Conservation (phyloP, 176 grass and related monocot species). For the Coix lacrymajobi region DNA sequence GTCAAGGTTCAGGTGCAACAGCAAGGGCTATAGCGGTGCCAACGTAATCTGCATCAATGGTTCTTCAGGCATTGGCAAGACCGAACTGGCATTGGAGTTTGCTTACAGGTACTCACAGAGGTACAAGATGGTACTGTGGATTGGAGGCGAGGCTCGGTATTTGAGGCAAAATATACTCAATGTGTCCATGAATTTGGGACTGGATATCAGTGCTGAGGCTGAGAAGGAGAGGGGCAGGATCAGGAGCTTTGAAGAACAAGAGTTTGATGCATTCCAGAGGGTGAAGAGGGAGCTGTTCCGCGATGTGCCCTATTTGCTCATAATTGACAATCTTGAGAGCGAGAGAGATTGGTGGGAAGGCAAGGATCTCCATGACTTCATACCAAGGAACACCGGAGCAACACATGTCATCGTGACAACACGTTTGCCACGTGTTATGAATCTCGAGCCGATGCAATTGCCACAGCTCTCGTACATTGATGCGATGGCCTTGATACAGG, state of each 20-base stretch:
- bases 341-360: conserved; percentile 99
- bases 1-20: conserved; percentile 61
- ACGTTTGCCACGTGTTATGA: conserved; percentile 68
- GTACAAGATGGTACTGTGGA: conserved; percentile 97
- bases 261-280: conserved; percentile 84
- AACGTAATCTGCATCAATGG: conserved; percentile 76
- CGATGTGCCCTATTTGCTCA: conserved; percentile 87
- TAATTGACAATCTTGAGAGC: conserved; percentile 92
- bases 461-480: conserved; percentile 65
- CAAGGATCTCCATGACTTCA: conserved; percentile 95
- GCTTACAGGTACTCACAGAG: conserved; percentile 80
- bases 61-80: conserved; percentile 81
- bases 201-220: conserved; percentile 84
- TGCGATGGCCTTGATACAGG: conserved; percentile 68
- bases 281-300: conserved; percentile 92
- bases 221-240: conserved; percentile 93
- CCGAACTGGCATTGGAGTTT: conserved; percentile 88
- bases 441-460: conserved; percentile 82
- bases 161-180: conserved; percentile 93
- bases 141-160: conserved; percentile 84
- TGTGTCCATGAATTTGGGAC: conserved; percentile 64
- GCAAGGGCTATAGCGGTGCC: conserved; percentile 41
- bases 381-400: conserved; percentile 84
- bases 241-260: conserved; percentile 93
- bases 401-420: conserved; percentile 84